phyloP scores from a whole-genome alignment of 2,329 filamentous ascomycete species.

The Thielaviopsis populi region DNA sequence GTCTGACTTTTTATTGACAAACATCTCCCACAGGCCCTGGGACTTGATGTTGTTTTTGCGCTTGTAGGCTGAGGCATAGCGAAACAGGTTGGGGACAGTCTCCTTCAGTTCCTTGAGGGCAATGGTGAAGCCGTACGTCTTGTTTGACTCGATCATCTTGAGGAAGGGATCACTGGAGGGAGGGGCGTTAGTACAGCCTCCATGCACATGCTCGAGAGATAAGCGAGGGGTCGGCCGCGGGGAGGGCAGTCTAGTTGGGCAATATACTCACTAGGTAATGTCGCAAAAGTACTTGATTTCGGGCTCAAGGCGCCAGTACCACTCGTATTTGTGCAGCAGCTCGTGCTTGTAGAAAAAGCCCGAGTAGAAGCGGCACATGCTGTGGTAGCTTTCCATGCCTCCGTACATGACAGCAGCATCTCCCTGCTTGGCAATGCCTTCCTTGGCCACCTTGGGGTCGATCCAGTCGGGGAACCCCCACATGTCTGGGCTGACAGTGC shows the following conservation, averaged over 20 bases:
- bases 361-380: slow-evolving; percentile 99
- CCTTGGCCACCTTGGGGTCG: slow-evolving; percentile 80
- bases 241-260: background rate
- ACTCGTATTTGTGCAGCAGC: slow-evolving; percentile 89
- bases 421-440: slow-evolving; percentile 92
- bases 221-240: background rate
- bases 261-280: slow-evolving; percentile 67
- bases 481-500: slow-evolving; percentile 76
- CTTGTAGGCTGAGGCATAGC: slow-evolving; percentile 97
- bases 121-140: slow-evolving; percentile 98
- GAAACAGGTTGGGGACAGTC: slow-evolving; percentile 96
- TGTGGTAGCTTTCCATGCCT: slow-evolving; percentile 94
- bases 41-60: slow-evolving; percentile 79
- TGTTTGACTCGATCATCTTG: slow-evolving; percentile 85
- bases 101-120: slow-evolving; percentile 96
- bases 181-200: background rate
- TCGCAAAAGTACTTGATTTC: slow-evolving; percentile 99
- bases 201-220: too few relatives aligned
- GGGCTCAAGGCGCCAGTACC: slow-evolving; percentile 98
- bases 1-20: slow-evolving; percentile 56
- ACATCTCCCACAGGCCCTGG: slow-evolving; percentile 97
- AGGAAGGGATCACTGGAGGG: slow-evolving; percentile 70
- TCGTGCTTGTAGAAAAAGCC: slow-evolving; percentile 99
- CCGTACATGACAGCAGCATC: slow-evolving; percentile 98
- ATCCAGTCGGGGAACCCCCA: slow-evolving; percentile 98